Evolutionary conservation across 2,329 filamentous ascomycete species (phyloP).

Genomic region (Trichophyton simii): DNA sequence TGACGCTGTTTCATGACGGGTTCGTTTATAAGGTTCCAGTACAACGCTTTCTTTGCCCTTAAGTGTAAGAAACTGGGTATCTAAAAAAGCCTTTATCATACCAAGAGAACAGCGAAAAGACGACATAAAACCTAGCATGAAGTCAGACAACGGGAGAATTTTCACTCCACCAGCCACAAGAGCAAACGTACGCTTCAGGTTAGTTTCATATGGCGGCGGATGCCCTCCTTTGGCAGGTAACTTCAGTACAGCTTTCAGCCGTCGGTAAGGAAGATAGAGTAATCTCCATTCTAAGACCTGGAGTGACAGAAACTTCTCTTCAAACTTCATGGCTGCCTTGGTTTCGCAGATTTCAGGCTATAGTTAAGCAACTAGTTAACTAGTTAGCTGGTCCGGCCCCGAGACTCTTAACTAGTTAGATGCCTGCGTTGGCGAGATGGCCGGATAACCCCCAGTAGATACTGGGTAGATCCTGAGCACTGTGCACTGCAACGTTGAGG

Average conservation of each 20-base stretch:
- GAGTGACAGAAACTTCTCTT: slow-evolving; percentile 17
- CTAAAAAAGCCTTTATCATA: background rate
- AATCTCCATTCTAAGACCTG: slow-evolving; percentile 20
- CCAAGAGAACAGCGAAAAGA: background rate
- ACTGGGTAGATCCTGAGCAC: no score
- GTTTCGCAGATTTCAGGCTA: background rate
- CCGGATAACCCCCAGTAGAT: no score
- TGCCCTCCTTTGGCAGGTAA: background rate
- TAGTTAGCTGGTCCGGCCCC: no score
- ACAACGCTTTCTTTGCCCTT: background rate
- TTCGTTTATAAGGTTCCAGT: background rate
- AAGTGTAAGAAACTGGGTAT: background rate
- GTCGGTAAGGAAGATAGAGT: slow-evolving; percentile 20
- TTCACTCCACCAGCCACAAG: background rate
- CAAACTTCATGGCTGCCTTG: slow-evolving; percentile 20
- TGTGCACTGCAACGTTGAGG: no score
- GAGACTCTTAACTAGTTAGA: background rate
- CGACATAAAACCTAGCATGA: background rate
- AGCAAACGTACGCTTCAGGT: slow-evolving; percentile 7
- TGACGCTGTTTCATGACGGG: background rate
- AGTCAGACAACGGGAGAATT: background rate
- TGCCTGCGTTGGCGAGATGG: background rate
- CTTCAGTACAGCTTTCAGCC: slow-evolving; percentile 15
- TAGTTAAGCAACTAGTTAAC: no score
- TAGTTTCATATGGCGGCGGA: background rate